Conservation (phyloP, 2,329 filamentous ascomycete genomes). For the Aspergillus tanneri region DNA sequence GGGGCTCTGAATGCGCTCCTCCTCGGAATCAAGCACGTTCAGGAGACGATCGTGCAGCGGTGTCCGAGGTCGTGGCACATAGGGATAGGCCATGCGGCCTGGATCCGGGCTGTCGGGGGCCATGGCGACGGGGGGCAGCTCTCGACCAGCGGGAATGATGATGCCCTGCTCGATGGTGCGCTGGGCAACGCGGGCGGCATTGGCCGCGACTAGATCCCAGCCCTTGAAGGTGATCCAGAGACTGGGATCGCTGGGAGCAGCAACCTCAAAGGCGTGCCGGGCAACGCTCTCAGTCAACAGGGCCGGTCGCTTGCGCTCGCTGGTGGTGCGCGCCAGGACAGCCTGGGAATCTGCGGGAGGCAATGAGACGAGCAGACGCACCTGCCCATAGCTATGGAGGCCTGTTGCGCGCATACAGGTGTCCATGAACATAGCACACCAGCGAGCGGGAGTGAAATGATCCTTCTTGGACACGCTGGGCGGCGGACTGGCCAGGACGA, state of each 20-base stretch:
- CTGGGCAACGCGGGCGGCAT: constrained; percentile 29
- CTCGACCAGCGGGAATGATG: constrained; percentile 32
- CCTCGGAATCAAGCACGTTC: constrained; percentile 13
- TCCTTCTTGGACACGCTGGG: constrained; percentile 54
- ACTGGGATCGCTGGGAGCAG: constrained; percentile 38
- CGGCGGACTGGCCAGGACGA: constrained; percentile 69
- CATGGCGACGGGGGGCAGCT: constrained; percentile 21
- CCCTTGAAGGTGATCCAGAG: constrained; percentile 25
- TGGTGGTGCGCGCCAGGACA: constrained; percentile 61
- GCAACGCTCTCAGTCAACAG: constrained; percentile 58
- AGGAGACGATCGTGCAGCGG: constrained; percentile 35
- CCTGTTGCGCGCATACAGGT: constrained; percentile 58
- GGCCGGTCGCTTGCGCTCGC: constrained; percentile 56
- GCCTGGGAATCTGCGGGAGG: constrained; percentile 58
- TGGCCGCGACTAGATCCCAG: constrained; percentile 25
- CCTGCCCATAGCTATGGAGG: constrained; percentile 73
- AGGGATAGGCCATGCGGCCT: constrained; percentile 17
- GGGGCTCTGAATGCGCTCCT: no score
- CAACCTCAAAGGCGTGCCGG: constrained; percentile 54
- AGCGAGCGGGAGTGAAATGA: constrained; percentile 53
- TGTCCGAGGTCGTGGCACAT: constrained; percentile 39
- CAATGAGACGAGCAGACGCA: constrained; percentile 76
- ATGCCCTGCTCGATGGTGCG: constrained; percentile 30
- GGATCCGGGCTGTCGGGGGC: constrained; percentile 24
- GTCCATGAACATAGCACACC: constrained; percentile 55